Percentiles rank a stretch among this genome's conserved stretches.
Evolutionary conservation across 2,329 filamentous ascomycete genomes (phyloP).

Genomic region (Calonectria hawksworthii): DNA sequence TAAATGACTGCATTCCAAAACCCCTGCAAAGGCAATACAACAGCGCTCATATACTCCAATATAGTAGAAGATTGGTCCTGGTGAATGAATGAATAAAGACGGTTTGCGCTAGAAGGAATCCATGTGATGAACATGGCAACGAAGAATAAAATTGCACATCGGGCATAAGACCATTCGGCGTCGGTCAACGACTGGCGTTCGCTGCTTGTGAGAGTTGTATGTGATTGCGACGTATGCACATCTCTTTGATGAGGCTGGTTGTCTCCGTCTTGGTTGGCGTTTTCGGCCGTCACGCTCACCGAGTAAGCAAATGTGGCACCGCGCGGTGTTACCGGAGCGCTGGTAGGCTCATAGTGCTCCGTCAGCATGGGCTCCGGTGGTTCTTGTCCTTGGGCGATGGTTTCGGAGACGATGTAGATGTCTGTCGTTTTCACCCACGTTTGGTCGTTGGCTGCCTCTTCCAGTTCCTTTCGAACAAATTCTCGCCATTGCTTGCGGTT

Average conservation of each 20-base stretch:
- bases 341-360: not conserved
- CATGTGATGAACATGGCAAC: slow-evolving; percentile 75
- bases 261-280: not conserved
- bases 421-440: slow-evolving; percentile 17
- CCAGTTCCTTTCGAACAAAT: slow-evolving; percentile 14
- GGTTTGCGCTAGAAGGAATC: slow-evolving; percentile 80
- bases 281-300: not conserved
- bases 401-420: slow-evolving; percentile 7
- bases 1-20: slow-evolving; percentile 86
- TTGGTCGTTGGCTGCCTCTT: not conserved
- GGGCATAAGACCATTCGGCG: slow-evolving; percentile 74
- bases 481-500: slow-evolving; percentile 14
- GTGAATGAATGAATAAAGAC: slow-evolving; percentile 74
- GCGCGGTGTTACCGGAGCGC: not conserved
- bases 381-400: not conserved
- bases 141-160: slow-evolving; percentile 76
- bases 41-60: slow-evolving; percentile 74
- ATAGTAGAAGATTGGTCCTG: slow-evolving; percentile 62
- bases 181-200: slow-evolving; percentile 53
- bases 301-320: not conserved
- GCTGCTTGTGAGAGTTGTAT: not conserved
- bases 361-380: not conserved
- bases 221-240: not conserved
- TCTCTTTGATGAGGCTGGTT: not conserved
- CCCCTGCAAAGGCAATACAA: slow-evolving; percentile 83